Evolutionary conservation across 2,329 filamentous ascomycete species (phyloP).

Genomic region (Zelopaecilomyces penicillatus): DNA sequence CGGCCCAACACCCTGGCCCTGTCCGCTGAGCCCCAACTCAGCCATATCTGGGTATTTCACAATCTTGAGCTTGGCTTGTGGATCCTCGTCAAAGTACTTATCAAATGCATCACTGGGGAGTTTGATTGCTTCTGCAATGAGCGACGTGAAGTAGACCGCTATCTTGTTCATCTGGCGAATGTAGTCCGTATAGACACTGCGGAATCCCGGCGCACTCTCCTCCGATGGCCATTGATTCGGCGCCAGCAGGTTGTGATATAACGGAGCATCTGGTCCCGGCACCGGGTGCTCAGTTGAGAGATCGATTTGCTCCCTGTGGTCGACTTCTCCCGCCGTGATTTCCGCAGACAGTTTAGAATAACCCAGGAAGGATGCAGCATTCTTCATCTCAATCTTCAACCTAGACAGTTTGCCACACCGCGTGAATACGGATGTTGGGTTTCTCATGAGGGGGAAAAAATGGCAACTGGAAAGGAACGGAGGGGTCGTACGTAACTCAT

Average conservation of each 20-base stretch:
- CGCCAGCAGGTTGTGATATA: conserved; percentile 68
- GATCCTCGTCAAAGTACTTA: conserved; percentile 65
- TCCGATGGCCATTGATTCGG: conserved; percentile 72
- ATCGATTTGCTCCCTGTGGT: conserved; percentile 83
- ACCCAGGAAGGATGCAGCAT: conserved; percentile 62
- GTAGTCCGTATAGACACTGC: conserved; percentile 62
- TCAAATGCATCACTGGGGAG: conserved; percentile 62
- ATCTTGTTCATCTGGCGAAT: conserved; percentile 67
- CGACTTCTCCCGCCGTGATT: conserved; percentile 64
- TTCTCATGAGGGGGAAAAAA: not conserved
- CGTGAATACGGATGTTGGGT: not conserved
- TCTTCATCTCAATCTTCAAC: conserved; percentile 64
- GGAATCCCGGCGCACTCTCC: conserved; percentile 56
- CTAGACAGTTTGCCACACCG: conserved; percentile 23
- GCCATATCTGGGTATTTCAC: conserved; percentile 72
- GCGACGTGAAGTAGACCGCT: conserved; percentile 64
- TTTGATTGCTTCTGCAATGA: conserved; percentile 77
- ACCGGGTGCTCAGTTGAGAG: conserved; percentile 69
- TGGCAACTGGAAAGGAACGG: not conserved
- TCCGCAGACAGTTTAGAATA: conserved; percentile 59
- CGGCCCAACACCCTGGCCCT: conserved; percentile 59
- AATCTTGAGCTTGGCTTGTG: conserved; percentile 85
- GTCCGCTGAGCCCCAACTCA: conserved; percentile 42
- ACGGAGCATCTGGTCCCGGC: conserved; percentile 53
- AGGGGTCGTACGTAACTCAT: not conserved